Percentiles rank a stretch among this genome's conserved stretches.
phyloP scores from a whole-genome alignment of 306 rosid species.

The Sindora glabra region DNA sequence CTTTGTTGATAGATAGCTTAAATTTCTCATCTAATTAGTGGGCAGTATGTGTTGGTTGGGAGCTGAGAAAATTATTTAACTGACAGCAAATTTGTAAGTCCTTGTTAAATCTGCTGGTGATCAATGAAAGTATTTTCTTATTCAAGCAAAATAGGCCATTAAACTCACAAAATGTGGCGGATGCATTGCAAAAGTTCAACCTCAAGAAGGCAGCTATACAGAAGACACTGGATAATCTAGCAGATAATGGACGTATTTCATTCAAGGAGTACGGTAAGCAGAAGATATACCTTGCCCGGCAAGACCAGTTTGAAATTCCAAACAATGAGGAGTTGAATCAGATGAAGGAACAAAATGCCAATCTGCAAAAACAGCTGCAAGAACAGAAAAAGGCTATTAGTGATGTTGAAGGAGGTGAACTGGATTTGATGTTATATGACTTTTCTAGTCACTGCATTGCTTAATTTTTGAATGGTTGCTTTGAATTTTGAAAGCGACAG shows the following conservation, averaged over 20 bases:
- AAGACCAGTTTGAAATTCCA: slow-evolving; percentile 78
- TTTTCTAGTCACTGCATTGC: background rate
- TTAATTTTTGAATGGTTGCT: background rate
- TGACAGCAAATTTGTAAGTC: background rate
- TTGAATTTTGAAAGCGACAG: background rate
- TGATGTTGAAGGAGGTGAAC: slow-evolving; percentile 74
- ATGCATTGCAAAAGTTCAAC: slow-evolving; percentile 77
- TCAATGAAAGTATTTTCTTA: background rate
- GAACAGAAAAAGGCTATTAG: slow-evolving; percentile 43
- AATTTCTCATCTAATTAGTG: background rate
- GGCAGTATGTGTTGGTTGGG: background rate
- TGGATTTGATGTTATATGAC: background rate
- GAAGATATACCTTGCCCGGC: slow-evolving; percentile 86
- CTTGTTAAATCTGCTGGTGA: background rate
- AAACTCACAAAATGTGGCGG: slow-evolving; percentile 80
- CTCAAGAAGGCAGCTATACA: slow-evolving; percentile 78
- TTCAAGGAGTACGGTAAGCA: slow-evolving; percentile 97
- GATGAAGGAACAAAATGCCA: slow-evolving; percentile 77
- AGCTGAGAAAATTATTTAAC: background rate
- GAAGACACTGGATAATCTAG: slow-evolving; percentile 72
- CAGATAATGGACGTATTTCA: slow-evolving; percentile 59
- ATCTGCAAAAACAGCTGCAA: slow-evolving; percentile 46
- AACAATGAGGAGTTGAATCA: slow-evolving; percentile 66
- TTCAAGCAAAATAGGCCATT: slow-evolving; percentile 88
- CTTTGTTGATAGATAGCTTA: background rate